Evolutionary conservation across 208 protist species (phyloP).

Genomic region (Strigomonas culicis): DNA sequence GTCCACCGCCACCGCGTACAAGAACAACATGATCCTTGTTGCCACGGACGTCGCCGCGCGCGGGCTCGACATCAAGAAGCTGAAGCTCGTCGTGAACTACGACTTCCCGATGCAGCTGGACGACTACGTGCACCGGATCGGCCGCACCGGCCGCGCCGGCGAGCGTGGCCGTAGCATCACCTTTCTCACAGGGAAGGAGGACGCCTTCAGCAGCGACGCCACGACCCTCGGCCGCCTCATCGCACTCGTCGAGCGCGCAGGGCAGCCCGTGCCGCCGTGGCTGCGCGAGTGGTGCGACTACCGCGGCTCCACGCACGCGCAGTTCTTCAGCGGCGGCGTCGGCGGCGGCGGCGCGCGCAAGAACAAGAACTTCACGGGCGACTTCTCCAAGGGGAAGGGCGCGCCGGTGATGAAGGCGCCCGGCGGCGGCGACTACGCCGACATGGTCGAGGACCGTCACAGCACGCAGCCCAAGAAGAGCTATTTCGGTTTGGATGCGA

Average conservation of each 20-base stretch:
- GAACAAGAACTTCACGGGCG: conserved; percentile 5
- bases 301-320: conserved; percentile 38
- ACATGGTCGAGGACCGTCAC: too few species aligned
- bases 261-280: conserved; percentile 70
- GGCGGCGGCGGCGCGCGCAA: conserved; percentile 17
- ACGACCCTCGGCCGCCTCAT: conserved; percentile 59
- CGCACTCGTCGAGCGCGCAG: conserved; percentile 57
- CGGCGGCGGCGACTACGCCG: too few species aligned
- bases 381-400: too few species aligned
- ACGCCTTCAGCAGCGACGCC: conserved; percentile 87
- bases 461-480: not conserved
- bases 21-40: conserved; percentile 74
- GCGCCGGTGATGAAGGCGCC: too few species aligned
- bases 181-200: conserved; percentile 83
- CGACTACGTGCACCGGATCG: conserved; percentile 98
- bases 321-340: conserved; percentile 17
- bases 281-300: conserved; percentile 70
- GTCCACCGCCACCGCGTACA: not conserved
- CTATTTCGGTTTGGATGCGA: conserved; percentile 41
- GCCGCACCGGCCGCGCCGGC: conserved; percentile 88
- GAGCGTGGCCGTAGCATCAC: conserved; percentile 85
- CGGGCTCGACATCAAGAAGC: conserved; percentile 98
- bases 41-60: conserved; percentile 94
- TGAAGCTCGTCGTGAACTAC: conserved; percentile 99
- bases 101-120: conserved; percentile 99